phyloP scores from a whole-genome alignment of 176 grass and related monocot genomes.

The Cymbopogon citratus region DNA sequence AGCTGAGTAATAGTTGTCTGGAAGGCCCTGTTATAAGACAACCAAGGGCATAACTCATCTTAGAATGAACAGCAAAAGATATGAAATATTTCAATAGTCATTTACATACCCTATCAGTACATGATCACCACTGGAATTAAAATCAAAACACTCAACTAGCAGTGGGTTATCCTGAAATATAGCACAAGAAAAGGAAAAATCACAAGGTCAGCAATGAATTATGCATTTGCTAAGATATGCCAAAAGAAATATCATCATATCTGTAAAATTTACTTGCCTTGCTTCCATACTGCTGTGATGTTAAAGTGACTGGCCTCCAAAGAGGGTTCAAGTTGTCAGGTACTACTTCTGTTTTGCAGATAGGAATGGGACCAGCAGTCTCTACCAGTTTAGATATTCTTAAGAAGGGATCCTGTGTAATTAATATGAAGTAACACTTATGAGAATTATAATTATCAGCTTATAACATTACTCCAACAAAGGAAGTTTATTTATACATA shows the following conservation, averaged over 20 bases:
- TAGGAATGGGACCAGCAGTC: slow-evolving; percentile 54
- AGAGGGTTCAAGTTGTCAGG: slow-evolving; percentile 74
- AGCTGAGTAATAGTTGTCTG: slow-evolving; percentile 67
- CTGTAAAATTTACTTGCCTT: slow-evolving; percentile 54
- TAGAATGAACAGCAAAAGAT: slow-evolving; percentile 10
- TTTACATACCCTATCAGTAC: slow-evolving; percentile 67
- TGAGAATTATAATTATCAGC: background rate
- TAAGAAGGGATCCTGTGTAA: slow-evolving; percentile 84
- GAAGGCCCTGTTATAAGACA: slow-evolving; percentile 54
- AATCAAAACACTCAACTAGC: slow-evolving; percentile 96
- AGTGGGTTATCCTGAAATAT: slow-evolving; percentile 93
- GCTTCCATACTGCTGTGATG: slow-evolving; percentile 85
- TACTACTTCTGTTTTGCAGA: slow-evolving; percentile 88
- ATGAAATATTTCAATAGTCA: slow-evolving; percentile 4
- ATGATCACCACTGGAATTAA: slow-evolving; percentile 80
- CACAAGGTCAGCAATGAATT: slow-evolving; percentile 10
- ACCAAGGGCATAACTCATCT: slow-evolving; percentile 26
- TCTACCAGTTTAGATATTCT: slow-evolving; percentile 79
- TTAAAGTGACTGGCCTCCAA: slow-evolving; percentile 75
- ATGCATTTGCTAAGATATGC: background rate
- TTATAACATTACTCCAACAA: background rate
- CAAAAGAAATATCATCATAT: slow-evolving; percentile 3
- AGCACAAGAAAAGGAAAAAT: slow-evolving; percentile 6
- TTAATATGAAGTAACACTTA: slow-evolving; percentile 16
- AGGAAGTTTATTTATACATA: slow-evolving; percentile 43